Percentiles rank a stretch among this genome's conserved stretches.
These are phyloP conservation scores for Tricholoma sp. DNA, from an alignment of 768 basidiomycete species.

Conservation along the genomic window DNA sequence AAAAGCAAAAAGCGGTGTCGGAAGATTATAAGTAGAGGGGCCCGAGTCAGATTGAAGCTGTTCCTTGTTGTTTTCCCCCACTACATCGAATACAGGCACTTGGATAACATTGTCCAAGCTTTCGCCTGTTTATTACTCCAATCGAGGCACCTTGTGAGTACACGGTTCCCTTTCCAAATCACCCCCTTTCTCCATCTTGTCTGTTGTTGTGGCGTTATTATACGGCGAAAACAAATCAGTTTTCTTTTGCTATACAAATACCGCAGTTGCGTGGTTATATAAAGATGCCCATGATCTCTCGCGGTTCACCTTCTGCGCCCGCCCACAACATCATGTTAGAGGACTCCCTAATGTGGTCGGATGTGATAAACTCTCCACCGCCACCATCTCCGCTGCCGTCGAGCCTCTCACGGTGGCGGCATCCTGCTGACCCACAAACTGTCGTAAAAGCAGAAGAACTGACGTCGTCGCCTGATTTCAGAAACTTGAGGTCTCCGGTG, in stretches of 20 bases:
- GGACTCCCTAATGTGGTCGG: slow-evolving; percentile 6
- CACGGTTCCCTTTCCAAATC: not conserved
- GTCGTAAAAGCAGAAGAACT: slow-evolving; percentile 41
- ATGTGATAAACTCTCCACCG: slow-evolving; percentile 2
- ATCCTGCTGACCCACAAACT: not conserved
- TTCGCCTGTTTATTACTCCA: not conserved
- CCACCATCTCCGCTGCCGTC: not conserved
- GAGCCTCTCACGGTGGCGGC: not conserved
- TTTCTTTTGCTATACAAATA: not conserved
- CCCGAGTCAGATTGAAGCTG: slow-evolving; percentile 10
- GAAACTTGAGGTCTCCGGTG: slow-evolving; percentile 49
- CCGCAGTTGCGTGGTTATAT: not conserved
- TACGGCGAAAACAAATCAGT: not conserved
- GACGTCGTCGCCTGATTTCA: slow-evolving; percentile 47
- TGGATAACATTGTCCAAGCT: slow-evolving; percentile 5
- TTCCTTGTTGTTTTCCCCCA: slow-evolving; percentile 6
- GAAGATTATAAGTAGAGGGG: slow-evolving; percentile 5
- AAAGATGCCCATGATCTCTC: not conserved
- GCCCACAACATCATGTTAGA: slow-evolving; percentile 4
- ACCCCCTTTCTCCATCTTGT: not conserved
- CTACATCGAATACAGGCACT: slow-evolving; percentile 7
- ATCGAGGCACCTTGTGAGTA: not conserved
- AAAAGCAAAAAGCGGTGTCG: slow-evolving; percentile 9
- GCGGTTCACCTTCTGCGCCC: slow-evolving; percentile 4
- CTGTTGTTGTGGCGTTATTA: not conserved